Evolutionary conservation across 352 stramenopile species (phyloP).

Genomic region (Thraustochytrium striatum): DNA sequence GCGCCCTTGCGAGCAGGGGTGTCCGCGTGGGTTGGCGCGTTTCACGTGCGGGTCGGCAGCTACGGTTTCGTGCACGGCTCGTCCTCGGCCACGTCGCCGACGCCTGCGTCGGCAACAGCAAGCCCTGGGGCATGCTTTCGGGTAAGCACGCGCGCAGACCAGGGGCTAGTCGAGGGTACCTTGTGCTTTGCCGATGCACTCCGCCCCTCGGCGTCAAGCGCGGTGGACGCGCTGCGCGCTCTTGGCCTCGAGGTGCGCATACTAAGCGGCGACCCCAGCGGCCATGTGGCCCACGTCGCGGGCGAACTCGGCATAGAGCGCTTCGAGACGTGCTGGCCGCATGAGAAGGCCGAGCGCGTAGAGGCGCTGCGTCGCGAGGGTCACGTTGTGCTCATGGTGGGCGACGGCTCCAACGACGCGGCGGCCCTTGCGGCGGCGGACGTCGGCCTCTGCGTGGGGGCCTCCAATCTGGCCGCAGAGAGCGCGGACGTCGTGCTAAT

Average conservation of each 20-base stretch:
- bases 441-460: slow-evolving; percentile 49
- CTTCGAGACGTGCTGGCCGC: slow-evolving; percentile 26
- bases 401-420: slow-evolving; percentile 54
- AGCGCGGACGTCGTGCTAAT: slow-evolving; percentile 23
- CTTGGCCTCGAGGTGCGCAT: slow-evolving; percentile 16
- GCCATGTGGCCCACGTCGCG: slow-evolving; percentile 20
- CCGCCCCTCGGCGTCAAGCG: not conserved
- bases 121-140: too few species aligned
- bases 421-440: slow-evolving; percentile 50
- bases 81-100: too few species aligned
- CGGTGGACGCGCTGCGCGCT: slow-evolving; percentile 14
- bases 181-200: slow-evolving; percentile 26
- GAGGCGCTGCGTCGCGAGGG: slow-evolving; percentile 17
- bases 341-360: slow-evolving; percentile 51
- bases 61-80: too few species aligned
- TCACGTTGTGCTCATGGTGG: slow-evolving; percentile 52
- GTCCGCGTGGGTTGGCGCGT: too few species aligned
- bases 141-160: too few species aligned
- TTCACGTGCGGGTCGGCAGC: too few species aligned
- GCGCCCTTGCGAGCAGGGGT: too few species aligned
- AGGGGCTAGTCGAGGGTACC: too few species aligned
- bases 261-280: slow-evolving; percentile 34
- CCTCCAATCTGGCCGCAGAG: slow-evolving; percentile 18
- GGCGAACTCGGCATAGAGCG: slow-evolving; percentile 11
- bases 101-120: too few species aligned